Evolutionary conservation across 1,139 yeast genomes (phyloP), one percentile per base, ranked within the genome.

Genomic region (Sugiyamaella paludigena): DNA sequence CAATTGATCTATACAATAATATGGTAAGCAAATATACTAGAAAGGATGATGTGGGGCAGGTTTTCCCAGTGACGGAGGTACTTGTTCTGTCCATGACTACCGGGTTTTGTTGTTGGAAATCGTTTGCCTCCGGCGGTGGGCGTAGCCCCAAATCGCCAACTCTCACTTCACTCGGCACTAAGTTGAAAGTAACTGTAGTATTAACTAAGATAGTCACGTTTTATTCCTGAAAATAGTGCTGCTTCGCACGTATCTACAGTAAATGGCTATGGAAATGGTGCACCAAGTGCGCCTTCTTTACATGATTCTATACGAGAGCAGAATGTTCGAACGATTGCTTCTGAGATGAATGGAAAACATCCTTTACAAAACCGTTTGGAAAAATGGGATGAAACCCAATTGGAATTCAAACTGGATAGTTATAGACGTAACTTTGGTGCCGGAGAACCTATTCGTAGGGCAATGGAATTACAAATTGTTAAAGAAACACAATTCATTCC

Each of bases 401-500:
- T 76, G 43, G 81, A 81, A 37, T 73, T 85, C 57, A 81, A 82
- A 61, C 65, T 89, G 73, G 95, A 89, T 65, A 81, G 81, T 49
- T 83, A 86, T 68, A 79, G 95, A 64, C 79, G 95, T 56, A 72
- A 87, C 26, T 89, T 85, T 67, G 98, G 98, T 28, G 84, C 95
- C 41, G 96, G 95, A 10, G 98, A 87, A 63, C 96, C 98, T 7
- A 82, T 92, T 59, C 84, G 88, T 67, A 79, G 97, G 65, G 81
- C 86, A 28, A 87, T 92, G 87, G 98, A 94, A 59, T 71, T 87
- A 62, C 75, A 79, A 49, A 78, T 88, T 34, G 84, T 91, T n/a
- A 80, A 80, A 41, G 74, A 77, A 44, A 79, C 87, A n/a, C 88
- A 84, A 49, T 81, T 81, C 66, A 79, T 76, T 57, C 95, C 95